These are phyloP conservation scores for Pseudonectria buxi DNA, from an alignment of 2,329 filamentous ascomycete species.

Conservation along the genomic window DNA sequence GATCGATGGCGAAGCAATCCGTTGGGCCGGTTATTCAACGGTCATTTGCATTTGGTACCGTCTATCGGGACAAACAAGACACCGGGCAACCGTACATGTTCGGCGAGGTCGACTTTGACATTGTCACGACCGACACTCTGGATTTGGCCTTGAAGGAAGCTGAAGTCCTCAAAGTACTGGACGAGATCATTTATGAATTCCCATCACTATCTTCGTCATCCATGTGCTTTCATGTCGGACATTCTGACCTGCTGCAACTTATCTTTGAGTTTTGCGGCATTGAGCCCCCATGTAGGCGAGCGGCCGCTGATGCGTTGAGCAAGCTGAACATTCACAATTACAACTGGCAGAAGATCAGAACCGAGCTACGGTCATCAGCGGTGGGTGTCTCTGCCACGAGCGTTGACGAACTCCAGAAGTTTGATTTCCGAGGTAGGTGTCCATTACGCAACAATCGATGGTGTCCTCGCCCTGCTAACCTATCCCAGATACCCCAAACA, in stretches of 20 bases:
- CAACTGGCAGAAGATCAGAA: constrained; percentile 77
- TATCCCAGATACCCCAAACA: constrained; percentile 43
- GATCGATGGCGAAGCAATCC: constrained; percentile 67
- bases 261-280: constrained; percentile 91
- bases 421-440: constrained; percentile 73
- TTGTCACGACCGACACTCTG: constrained; percentile 73
- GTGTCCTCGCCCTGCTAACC: constrained; percentile 10
- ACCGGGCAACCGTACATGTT: constrained; percentile 77
- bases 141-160: constrained; percentile 88
- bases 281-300: constrained; percentile 56
- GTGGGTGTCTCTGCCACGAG: constrained; percentile 83
- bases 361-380: constrained; percentile 71
- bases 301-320: constrained; percentile 76
- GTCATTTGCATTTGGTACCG: constrained; percentile 79
- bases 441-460: background rate
- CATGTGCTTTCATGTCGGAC: constrained; percentile 87
- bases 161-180: constrained; percentile 86
- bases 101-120: constrained; percentile 93
- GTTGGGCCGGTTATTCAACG: constrained; percentile 59
- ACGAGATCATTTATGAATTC: constrained; percentile 79
- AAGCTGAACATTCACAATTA: constrained; percentile 76
- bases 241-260: constrained; percentile 75
- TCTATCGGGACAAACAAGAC: constrained; percentile 72
- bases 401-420: constrained; percentile 80
- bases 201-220: constrained; percentile 63